phyloP scores from a whole-genome alignment of 805 yeast species.

The Ogataea parapolymorpha region DNA sequence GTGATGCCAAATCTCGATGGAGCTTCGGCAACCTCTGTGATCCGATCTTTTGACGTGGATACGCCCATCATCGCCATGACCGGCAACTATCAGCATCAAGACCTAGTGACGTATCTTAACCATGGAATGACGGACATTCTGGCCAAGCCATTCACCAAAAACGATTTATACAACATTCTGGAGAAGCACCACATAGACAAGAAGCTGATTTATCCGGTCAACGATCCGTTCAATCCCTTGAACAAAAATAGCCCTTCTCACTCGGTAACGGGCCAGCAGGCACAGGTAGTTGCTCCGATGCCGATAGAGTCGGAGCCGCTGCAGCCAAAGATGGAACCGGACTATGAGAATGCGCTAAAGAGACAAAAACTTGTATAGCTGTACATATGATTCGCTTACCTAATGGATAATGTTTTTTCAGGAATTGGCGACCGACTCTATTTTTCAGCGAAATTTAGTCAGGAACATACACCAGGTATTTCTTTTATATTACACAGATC shows the following conservation, averaged over 20 bases:
- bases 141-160: conserved; percentile 91
- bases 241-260: conserved; percentile 7
- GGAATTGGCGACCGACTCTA: neutral
- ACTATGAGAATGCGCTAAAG: conserved; percentile 15
- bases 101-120: conserved; percentile 71
- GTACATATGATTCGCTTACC: neutral
- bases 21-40: conserved; percentile 86
- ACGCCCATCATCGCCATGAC: conserved; percentile 96
- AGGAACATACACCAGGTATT: no score
- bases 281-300: neutral
- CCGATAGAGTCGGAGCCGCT: conserved; percentile 1
- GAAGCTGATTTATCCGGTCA: conserved; percentile 24
- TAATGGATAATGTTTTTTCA: neutral
- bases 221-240: conserved; percentile 21
- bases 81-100: conserved; percentile 81
- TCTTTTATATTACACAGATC: no score
- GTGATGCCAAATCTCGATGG: conserved; percentile 89
- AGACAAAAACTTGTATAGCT: conserved; percentile 12
- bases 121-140: conserved; percentile 92
- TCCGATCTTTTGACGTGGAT: conserved; percentile 74
- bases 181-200: conserved; percentile 63
- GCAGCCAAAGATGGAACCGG: conserved; percentile 5
- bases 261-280: neutral
- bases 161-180: conserved; percentile 73
- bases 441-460: neutral